Base-by-base conservation (phyloP, 495 filamentous ascomycete genomes). In the Penicillium coprophilum region DNA sequence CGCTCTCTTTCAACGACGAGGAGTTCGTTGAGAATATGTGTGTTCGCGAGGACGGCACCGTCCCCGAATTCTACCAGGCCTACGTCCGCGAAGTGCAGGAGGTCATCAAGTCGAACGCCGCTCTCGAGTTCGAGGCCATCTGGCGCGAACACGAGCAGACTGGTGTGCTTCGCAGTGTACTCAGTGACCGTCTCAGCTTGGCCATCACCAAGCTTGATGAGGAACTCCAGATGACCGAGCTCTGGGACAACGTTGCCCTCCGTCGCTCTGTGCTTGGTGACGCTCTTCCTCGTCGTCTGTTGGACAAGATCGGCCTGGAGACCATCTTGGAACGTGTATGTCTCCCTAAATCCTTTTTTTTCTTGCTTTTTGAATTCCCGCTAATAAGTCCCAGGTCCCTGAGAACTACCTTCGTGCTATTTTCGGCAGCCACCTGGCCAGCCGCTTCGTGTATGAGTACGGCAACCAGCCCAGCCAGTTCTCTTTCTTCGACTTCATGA, bases 121-220 rank as follows among this genome's bases (percentile, higher is more conserved):
- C 80, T 2, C 82, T 98, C 48, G 94, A 98, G 74, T 98, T 98
- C 56, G 95, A 97, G 72, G 94, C 94, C 50, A 92, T 98, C 71
- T 98, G 94, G 94, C 84, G 87, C 55, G 94, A 97, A 71, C 85
- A 96, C 68, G 82, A 91, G 74, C 76, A 88, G 68, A 95, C 88
- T 2, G 88, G 88, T 46, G 78, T 87, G 40, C 71, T 89, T 23
- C 82, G 91, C 52, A 94, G 90, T 52, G 85, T 91, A 3, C 83
- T 98, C 21, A 94, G 89, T 54, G 94, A 98, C 66, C 87, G 85
- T 59, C 82, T 98, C 58, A 92, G 88, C 60, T 57, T 89, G 44
- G 95, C 95, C 46, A 98, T 98, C 66, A 97, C 94, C 23, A 87
- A 88, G 60, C 81, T 98, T 21, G 92, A 98, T 62, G 92, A 98